These are phyloP conservation scores for Solanum appendiculatum DNA, from an alignment of 257 asterid genomes.

Conservation along the genomic window DNA sequence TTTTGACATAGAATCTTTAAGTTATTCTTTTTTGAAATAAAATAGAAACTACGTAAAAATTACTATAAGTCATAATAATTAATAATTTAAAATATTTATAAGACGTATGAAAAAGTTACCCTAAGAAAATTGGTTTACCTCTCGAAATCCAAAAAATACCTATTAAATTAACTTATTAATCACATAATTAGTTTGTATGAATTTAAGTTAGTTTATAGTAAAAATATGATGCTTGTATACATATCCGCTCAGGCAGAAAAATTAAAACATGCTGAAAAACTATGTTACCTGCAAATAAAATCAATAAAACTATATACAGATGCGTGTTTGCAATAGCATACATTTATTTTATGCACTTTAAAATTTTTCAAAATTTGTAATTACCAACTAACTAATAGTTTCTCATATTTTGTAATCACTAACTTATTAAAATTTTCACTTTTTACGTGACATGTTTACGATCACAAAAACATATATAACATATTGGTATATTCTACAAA, in stretches of 20 bases:
- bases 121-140: background rate
- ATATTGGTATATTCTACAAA: background rate
- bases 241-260: background rate
- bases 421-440: background rate
- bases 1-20: background rate
- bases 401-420: rapidly evolving
- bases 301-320: background rate
- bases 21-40: background rate
- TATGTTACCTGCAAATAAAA: background rate
- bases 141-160: background rate
- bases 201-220: background rate
- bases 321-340: background rate
- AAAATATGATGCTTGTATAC: background rate
- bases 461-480: background rate
- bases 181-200: background rate
- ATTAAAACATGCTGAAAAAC: background rate
- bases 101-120: background rate
- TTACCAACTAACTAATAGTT: background rate
- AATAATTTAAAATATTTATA: background rate
- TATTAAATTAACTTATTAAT: background rate
- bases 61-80: background rate
- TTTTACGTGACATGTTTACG: background rate
- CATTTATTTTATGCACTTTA: no score
- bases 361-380: rapidly evolving
- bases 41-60: background rate